Evolutionary conservation across 2,329 filamentous ascomycete species (phyloP), one percentile per base, ranked within the genome.

Genomic region (Fusarium odoratissimum): DNA sequence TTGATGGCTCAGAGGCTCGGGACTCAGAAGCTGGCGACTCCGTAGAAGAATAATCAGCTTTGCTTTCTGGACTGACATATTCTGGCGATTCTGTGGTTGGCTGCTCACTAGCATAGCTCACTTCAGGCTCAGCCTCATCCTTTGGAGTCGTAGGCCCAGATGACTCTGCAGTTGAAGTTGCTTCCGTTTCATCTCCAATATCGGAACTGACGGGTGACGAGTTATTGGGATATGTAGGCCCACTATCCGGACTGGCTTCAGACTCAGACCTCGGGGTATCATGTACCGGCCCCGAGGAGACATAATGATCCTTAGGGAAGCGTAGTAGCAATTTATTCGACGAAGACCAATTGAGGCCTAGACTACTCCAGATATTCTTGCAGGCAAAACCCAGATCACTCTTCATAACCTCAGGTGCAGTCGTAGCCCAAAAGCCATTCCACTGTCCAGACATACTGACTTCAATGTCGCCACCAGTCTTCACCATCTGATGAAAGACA

Each of bases 91-190:
- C 16, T 14, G 12, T 19, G n/a, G 30, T 6, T 35, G 11, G 3
- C n/a, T 35, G n/a, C 9, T 11, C 11, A 25, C 12, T 14, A 33
- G 16, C 8, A n/a, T n/a, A n/a, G 7, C 28, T 17, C 21, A 31
- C 14, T 17, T 12, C 10, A 23, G 30, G 23, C 5, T 23, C 13
- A 4, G 30, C 11, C 2, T 19, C 6, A 14, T 33, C 30, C 16
- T 49, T 23, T 23, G 4, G 16, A 33, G 11, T 8, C 13, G 21
- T 49, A 19, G n/a, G 23, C 6, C 33, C n/a, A 49, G 46, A 10
- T 9, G 13, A 3, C 6, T 23, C 16, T 7, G 11, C 12, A 6
- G n/a, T 8, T 10, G 30, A 23, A 7, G 21, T 19, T 14, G 1
- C 11, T 33, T 49, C n/a, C 5, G 11, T 3, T 30, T 33, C 30